Evolutionary conservation across 768 basidiomycete species (phyloP), one percentile per base, ranked within the genome.

Genomic region (Postia placenta): DNA sequence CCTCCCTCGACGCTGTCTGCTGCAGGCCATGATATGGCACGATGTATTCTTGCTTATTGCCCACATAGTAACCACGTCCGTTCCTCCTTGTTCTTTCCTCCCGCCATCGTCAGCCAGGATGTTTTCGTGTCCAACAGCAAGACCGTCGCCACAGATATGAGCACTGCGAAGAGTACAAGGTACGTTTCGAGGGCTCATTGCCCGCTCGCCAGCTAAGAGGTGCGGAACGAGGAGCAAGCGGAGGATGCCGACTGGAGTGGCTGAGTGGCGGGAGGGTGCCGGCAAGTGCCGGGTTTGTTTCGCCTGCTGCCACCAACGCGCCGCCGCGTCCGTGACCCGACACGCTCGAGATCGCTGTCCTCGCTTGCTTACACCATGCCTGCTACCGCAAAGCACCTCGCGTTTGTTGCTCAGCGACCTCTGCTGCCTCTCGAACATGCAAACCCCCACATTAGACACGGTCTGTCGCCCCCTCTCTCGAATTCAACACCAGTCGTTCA

Each of bases 371-470:
- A 38, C 52, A 20, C 45, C 51, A 58, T 55, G 54, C 51, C 53
- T 24, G 37, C 54, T 23, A 41, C 33, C 28, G 28, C 43, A 35
- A 58, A 55, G 40, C 54, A 53, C 12, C 40, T 25, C 47, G 26
- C 22, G 7, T 15, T 28, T 50, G 25, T 46, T 49, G 23, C 48
- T 46, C 30, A 23, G 26, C 60, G 60, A 25, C 58, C 58, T 6
- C 45, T 44, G 36, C 54, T 61, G 5, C 60, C 60, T 39, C 4
- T 30, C 20, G 49, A 59, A 15, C 51, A 53, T 40, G 49, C 52
- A 20, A 61, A 61, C 43, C 55, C 58, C 19, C 52, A 58, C 36
- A 58, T 67, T 50, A 60, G 55, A 56, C 42, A 52, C 15, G 46
- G 66, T 67, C 47, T 49, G 66, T 63, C 38, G 44, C 39, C 30